A percentile compares a stretch with the other conserved stretches of the same genome.
phyloP scores from a whole-genome alignment of 441 rosid species.

The Populus trichocarpa region DNA sequence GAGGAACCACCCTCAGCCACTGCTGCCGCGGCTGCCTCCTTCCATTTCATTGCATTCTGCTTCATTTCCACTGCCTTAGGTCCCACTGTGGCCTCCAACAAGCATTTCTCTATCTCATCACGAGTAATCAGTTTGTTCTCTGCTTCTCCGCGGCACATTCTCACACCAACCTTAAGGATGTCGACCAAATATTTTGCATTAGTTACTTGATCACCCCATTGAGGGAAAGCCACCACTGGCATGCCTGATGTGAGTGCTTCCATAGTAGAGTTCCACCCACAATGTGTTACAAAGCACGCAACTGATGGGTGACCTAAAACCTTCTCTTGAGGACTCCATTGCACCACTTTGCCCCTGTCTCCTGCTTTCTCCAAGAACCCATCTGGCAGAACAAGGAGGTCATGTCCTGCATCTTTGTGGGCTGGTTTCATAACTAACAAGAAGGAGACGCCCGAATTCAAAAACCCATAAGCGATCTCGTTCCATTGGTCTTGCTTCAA shows the following conservation, averaged over 20 bases:
- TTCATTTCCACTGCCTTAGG: constrained; percentile 52
- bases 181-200: constrained; percentile 62
- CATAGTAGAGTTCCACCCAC: constrained; percentile 88
- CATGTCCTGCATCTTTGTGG: constrained; percentile 6
- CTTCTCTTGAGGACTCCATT: constrained; percentile 78
- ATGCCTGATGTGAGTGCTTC: constrained; percentile 62
- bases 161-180: constrained; percentile 57
- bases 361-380: constrained; percentile 51
- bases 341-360: constrained; percentile 51
- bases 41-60: constrained; percentile 62
- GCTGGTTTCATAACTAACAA: constrained; percentile 71
- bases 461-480: constrained; percentile 63
- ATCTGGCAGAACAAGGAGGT: constrained; percentile 45
- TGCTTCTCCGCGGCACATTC: constrained; percentile 64
- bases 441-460: constrained; percentile 49
- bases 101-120: constrained; percentile 59
- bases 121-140: constrained; percentile 50
- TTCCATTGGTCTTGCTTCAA: constrained; percentile 59
- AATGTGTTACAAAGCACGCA: constrained; percentile 72
- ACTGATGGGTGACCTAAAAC: constrained; percentile 62
- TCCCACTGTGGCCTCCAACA: constrained; percentile 49
- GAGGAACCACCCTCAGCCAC: constrained; percentile 75
- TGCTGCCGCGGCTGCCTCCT: constrained; percentile 60
- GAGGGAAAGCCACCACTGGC: constrained; percentile 68
- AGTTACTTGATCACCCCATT: constrained; percentile 92